phyloP scores from a whole-genome alignment of 495 filamentous ascomycete species.

The Chlorociboria aeruginascens region DNA sequence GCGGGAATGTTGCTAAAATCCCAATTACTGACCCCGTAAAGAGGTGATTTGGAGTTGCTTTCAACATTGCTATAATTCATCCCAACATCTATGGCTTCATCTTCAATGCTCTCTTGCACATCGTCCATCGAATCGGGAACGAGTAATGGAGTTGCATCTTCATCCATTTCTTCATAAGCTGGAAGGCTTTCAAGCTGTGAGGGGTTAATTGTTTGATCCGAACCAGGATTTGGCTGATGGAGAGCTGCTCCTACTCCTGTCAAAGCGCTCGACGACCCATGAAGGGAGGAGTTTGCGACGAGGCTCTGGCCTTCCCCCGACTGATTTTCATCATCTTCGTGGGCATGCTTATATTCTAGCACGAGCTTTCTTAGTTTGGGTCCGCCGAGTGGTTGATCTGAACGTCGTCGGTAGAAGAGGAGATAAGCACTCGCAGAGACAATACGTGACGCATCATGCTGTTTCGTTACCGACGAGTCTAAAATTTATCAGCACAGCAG shows the following conservation, averaged over 20 bases:
- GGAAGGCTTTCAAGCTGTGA: slow-evolving; percentile 13
- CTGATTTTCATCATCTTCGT: slow-evolving; percentile 25
- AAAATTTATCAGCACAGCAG: slow-evolving; percentile 12
- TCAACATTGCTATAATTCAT: slow-evolving; percentile 4
- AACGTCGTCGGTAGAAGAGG: slow-evolving; percentile 88
- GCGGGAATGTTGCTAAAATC: slow-evolving; percentile 22
- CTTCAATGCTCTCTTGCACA: slow-evolving; percentile 19
- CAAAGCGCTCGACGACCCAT: slow-evolving; percentile 77
- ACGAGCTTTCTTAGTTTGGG: slow-evolving; percentile 57
- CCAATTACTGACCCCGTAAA: neutral
- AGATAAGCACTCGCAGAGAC: slow-evolving; percentile 73
- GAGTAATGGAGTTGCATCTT: slow-evolving; percentile 9
- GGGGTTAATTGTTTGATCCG: slow-evolving; percentile 19
- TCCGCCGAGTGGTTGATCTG: slow-evolving; percentile 62
- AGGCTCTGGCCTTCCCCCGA: slow-evolving; percentile 79
- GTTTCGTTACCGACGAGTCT: slow-evolving; percentile 59
- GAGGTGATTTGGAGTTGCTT: too few species aligned
- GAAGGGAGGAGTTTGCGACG: slow-evolving; percentile 69
- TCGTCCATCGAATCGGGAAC: slow-evolving; percentile 14
- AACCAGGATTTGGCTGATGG: slow-evolving; percentile 47
- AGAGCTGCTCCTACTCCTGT: slow-evolving; percentile 61
- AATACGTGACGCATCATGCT: slow-evolving; percentile 39
- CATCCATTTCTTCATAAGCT: slow-evolving; percentile 12
- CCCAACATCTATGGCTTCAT: slow-evolving; percentile 19
- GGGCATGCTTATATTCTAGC: slow-evolving; percentile 37